Evolutionary conservation across 129 eudicot genomes (phyloP).

Genomic region (Escallonia rubra): DNA sequence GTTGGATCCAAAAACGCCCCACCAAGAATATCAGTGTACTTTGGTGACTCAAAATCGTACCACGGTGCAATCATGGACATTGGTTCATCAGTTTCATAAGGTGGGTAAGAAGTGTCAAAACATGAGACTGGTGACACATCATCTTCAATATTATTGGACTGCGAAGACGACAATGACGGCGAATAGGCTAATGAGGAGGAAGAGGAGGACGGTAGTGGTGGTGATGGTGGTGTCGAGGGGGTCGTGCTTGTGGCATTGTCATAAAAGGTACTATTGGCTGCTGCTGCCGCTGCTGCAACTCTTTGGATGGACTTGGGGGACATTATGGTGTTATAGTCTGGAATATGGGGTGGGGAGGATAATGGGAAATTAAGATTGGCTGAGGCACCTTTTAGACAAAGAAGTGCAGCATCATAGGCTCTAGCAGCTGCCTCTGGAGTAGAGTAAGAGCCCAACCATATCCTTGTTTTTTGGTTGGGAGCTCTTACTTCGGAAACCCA

Average conservation of each 20-base stretch:
- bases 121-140: slow-evolving; percentile 8
- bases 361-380: slow-evolving; percentile 79
- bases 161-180: slow-evolving; percentile 11
- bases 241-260: slow-evolving; percentile 8
- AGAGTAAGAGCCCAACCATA: slow-evolving; percentile 92
- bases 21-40: slow-evolving; percentile 48
- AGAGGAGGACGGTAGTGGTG: slow-evolving; percentile 18
- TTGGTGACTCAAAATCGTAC: slow-evolving; percentile 61
- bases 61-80: slow-evolving; percentile 41
- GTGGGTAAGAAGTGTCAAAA: slow-evolving; percentile 3
- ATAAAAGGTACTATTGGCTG: slow-evolving; percentile 25
- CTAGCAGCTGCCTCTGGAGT: slow-evolving; percentile 94
- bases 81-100: slow-evolving; percentile 10
- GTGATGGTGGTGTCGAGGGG: slow-evolving; percentile 9
- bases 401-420: slow-evolving; percentile 91
- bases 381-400: slow-evolving; percentile 75
- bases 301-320: slow-evolving; percentile 84
- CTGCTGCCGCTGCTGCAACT: slow-evolving; percentile 69
- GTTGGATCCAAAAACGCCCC: slow-evolving; percentile 42
- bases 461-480: slow-evolving; percentile 89
- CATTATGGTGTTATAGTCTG: slow-evolving; percentile 7
- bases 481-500: slow-evolving; percentile 90
- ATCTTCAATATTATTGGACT: slow-evolving; percentile 19
- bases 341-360: not conserved
- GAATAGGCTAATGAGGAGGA: slow-evolving; percentile 9